phyloP scores from a whole-genome alignment of 2,329 filamentous ascomycete species.

The Cytospora mali region DNA sequence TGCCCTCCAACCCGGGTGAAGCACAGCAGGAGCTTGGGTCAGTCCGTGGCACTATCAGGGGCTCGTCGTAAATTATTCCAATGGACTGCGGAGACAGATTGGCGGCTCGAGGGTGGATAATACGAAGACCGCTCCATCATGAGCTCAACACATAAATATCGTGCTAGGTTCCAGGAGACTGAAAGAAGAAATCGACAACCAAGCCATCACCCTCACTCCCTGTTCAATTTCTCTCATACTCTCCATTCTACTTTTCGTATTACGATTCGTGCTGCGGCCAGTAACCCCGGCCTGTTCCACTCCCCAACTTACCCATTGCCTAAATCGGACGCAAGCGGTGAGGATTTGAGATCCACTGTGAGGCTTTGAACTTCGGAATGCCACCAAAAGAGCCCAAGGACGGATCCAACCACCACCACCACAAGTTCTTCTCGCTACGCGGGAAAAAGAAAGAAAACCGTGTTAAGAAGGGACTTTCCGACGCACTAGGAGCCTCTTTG shows the following conservation, averaged over 20 bases:
- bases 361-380: conserved; percentile 25
- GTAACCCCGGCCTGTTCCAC: conserved; percentile 27
- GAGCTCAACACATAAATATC: conserved; percentile 22
- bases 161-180: conserved; percentile 12
- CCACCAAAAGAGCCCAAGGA: conserved; percentile 25
- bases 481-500: conserved; percentile 27
- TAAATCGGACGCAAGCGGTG: conserved; percentile 27
- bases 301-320: conserved; percentile 26
- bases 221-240: conserved; percentile 17
- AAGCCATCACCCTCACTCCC: conserved; percentile 16
- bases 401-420: conserved; percentile 22
- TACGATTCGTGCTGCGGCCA: conserved; percentile 26
- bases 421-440: conserved; percentile 29
- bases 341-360: conserved; percentile 26
- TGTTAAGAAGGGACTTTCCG: conserved; percentile 28
- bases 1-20: background rate
- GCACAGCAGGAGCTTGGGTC: conserved; percentile 30
- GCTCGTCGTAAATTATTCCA: conserved; percentile 23
- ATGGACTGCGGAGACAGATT: conserved; percentile 20
- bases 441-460: conserved; percentile 27
- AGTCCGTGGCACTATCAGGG: conserved; percentile 23
- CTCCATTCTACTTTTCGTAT: conserved; percentile 25
- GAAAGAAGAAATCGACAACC: conserved; percentile 5
- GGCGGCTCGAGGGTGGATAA: conserved; percentile 24
- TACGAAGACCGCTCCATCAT: conserved; percentile 22